phyloP scores from a whole-genome alignment of 768 basidiomycete species.

The Sarcomyxa edulis region DNA sequence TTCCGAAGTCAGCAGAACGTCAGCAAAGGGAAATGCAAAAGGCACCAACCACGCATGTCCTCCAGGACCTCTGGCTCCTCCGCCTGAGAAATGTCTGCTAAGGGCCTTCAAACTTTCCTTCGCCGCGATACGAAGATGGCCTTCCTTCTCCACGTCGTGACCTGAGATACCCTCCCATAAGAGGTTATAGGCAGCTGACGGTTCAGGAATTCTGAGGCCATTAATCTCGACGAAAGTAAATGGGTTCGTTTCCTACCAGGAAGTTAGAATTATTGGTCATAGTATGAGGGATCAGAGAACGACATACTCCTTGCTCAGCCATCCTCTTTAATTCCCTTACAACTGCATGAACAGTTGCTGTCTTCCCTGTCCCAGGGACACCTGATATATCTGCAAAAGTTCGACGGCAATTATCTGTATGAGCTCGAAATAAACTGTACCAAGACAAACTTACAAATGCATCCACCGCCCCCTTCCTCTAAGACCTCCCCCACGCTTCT shows the following conservation, averaged over 20 bases:
- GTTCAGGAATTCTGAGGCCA: constrained; percentile 89
- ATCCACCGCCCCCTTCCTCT: constrained; percentile 92
- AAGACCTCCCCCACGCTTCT: constrained; percentile 77
- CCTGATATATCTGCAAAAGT: constrained; percentile 88
- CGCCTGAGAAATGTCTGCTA: constrained; percentile 69
- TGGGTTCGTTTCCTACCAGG: constrained; percentile 76
- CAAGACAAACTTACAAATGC: constrained; percentile 66
- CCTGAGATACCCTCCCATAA: constrained; percentile 94
- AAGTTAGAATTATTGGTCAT: background rate
- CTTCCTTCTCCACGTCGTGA: constrained; percentile 56
- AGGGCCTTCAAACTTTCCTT: constrained; percentile 83
- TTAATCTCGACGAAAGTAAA: constrained; percentile 99
- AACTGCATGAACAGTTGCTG: constrained; percentile 93
- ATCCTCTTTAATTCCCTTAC: constrained; percentile 86
- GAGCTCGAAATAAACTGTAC: background rate
- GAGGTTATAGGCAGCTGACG: constrained; percentile 84
- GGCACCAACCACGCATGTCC: constrained; percentile 79
- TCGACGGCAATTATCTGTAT: too few relatives aligned
- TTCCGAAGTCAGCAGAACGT: constrained; percentile 4
- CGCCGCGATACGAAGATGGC: constrained; percentile 59
- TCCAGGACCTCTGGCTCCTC: constrained; percentile 63
- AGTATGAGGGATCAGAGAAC: background rate
- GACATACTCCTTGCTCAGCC: constrained; percentile 71
- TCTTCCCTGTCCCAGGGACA: constrained; percentile 98
- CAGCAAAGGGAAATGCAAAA: constrained; percentile 1